Percentiles rank a stretch among this genome's conserved stretches.
Conservation (phyloP, 2,329 filamentous ascomycete genomes). For the Thermochaetoides dissita region DNA sequence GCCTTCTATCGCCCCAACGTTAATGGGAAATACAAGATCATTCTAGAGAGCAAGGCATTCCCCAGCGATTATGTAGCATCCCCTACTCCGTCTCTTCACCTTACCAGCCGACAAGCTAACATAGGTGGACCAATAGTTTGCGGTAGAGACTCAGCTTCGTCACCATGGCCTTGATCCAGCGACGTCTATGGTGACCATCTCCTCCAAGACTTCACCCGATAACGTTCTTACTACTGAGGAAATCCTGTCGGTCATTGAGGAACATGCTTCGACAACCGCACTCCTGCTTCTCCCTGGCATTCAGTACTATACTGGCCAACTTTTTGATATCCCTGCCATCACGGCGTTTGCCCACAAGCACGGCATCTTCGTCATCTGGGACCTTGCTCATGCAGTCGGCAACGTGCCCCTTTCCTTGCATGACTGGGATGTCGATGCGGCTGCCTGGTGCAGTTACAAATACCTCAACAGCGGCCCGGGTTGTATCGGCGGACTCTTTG, state of each 20-base stretch:
- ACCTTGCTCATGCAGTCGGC: slow-evolving; percentile 65
- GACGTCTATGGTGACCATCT: slow-evolving; percentile 55
- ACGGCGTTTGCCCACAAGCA: slow-evolving; percentile 54
- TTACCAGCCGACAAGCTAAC: slow-evolving; percentile 8
- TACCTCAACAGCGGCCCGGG: slow-evolving; percentile 69
- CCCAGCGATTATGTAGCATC: slow-evolving; percentile 60
- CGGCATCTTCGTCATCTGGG: slow-evolving; percentile 61
- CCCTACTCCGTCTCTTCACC: not conserved
- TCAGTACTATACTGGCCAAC: slow-evolving; percentile 69
- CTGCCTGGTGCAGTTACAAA: slow-evolving; percentile 73
- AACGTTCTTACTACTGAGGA: slow-evolving; percentile 47
- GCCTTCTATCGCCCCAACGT: slow-evolving; percentile 61
- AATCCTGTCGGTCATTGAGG: slow-evolving; percentile 52
- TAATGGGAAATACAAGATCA: slow-evolving; percentile 51
- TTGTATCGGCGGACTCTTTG: slow-evolving; percentile 58
- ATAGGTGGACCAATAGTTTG: slow-evolving; percentile 40
- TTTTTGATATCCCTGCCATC: slow-evolving; percentile 60
- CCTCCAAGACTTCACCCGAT: slow-evolving; percentile 35
- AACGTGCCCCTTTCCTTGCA: slow-evolving; percentile 61
- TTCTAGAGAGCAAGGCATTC: slow-evolving; percentile 68
- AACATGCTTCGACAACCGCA: slow-evolving; percentile 51
- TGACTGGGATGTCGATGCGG: slow-evolving; percentile 66
- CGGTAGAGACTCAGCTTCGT: slow-evolving; percentile 59
- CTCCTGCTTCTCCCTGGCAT: slow-evolving; percentile 64
- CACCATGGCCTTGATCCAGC: slow-evolving; percentile 51